These are phyloP conservation scores for Nigrospora sphaerica DNA, from an alignment of 2,329 filamentous ascomycete species.

Conservation along the genomic window DNA sequence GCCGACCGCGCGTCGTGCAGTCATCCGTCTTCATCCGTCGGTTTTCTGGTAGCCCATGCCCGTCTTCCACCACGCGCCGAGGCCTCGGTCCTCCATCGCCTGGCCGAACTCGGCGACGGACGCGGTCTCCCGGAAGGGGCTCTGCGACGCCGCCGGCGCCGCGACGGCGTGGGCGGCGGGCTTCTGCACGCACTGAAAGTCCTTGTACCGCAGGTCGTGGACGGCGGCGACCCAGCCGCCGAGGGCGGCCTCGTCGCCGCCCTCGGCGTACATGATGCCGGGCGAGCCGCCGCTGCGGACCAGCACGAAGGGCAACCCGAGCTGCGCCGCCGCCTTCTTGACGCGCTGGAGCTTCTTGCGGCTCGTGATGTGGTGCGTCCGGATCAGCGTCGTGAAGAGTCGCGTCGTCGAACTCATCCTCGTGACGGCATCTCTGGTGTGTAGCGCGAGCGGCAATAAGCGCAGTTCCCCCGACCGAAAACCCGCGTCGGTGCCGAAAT, in stretches of 20 bases:
- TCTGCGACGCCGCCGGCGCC: not conserved
- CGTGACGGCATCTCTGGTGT: too few species aligned
- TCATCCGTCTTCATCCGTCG: too few species aligned
- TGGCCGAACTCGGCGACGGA: conserved; percentile 58
- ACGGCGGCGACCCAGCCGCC: conserved; percentile 58
- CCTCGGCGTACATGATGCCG: conserved; percentile 74
- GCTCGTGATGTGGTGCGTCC: conserved; percentile 76
- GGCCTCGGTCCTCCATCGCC: conserved; percentile 51
- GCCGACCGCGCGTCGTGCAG: too few species aligned
- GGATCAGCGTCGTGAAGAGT: conserved; percentile 52
- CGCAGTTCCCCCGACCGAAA: too few species aligned
- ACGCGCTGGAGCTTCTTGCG: conserved; percentile 61
- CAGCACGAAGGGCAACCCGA: conserved; percentile 52
- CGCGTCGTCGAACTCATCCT: too few species aligned
- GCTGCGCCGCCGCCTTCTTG: conserved; percentile 52
- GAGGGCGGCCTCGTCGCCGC: conserved; percentile 43
- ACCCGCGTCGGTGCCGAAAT: too few species aligned
- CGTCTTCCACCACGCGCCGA: conserved; percentile 59
- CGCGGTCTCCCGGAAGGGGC: conserved; percentile 47
- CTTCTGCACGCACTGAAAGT: conserved; percentile 57
- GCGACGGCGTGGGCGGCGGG: conserved; percentile 25
- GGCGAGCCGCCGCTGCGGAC: conserved; percentile 62
- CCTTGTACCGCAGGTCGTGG: conserved; percentile 62
- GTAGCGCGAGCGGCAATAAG: too few species aligned
- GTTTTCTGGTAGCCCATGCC: conserved; percentile 51